phyloP scores from a whole-genome alignment of 768 basidiomycete genomes.

The Gymnopilus junonius region DNA sequence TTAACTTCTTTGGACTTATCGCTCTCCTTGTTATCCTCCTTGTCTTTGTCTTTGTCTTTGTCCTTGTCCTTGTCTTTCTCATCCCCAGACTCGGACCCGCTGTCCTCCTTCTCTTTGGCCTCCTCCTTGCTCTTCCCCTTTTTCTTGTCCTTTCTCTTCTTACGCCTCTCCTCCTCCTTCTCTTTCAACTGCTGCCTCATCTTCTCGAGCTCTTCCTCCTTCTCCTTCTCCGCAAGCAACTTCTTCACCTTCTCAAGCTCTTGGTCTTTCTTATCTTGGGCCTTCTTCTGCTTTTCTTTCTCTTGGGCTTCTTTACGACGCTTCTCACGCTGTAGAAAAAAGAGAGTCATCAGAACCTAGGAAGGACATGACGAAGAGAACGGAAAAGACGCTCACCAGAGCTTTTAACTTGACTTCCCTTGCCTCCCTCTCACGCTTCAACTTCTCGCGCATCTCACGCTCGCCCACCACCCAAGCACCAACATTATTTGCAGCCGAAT shows the following conservation, averaged over 20 bases:
- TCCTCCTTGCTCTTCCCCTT: constrained; percentile 34
- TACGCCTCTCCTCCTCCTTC: constrained; percentile 42
- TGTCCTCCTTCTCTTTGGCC: constrained; percentile 29
- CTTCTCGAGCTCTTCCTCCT: constrained; percentile 45
- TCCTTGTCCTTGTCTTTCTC: constrained; percentile 36
- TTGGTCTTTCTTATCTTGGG: constrained; percentile 67
- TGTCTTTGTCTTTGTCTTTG: constrained; percentile 47
- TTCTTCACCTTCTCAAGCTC: constrained; percentile 58
- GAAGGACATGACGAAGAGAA: constrained; percentile 7
- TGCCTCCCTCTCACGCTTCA: constrained; percentile 76
- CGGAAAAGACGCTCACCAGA: constrained; percentile 49
- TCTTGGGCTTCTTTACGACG: constrained; percentile 57
- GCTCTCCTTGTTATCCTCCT: not conserved
- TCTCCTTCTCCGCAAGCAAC: constrained; percentile 57
- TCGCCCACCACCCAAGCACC: constrained; percentile 76
- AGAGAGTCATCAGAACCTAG: not conserved
- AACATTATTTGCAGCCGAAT: constrained; percentile 70
- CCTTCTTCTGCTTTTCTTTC: constrained; percentile 64
- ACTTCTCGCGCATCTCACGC: constrained; percentile 73
- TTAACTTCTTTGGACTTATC: not conserved
- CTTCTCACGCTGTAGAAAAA: constrained; percentile 44
- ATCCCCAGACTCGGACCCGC: constrained; percentile 26
- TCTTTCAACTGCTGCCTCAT: constrained; percentile 48
- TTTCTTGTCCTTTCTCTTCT: constrained; percentile 36
- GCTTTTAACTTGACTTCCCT: constrained; percentile 69